Evolutionary conservation across 345 rosid genomes (phyloP), one percentile per base, ranked within the genome.

Genomic region (Gossypioides kirkii): DNA sequence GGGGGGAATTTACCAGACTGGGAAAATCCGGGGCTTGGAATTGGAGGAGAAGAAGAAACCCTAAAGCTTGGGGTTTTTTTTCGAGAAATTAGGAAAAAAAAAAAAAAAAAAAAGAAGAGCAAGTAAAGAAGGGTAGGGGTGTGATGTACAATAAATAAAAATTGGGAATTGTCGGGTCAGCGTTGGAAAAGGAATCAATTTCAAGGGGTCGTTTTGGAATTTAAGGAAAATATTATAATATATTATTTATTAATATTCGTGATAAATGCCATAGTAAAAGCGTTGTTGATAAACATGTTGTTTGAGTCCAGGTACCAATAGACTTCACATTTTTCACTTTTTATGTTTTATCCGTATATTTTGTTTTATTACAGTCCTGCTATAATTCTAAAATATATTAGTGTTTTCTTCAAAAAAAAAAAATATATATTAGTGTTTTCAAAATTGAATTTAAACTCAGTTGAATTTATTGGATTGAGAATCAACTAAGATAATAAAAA

Each of bases 11-110:
- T 46, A 72, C 75, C 75, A 23, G 75, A 45, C 3, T 7, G 43
- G 12, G 43, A 70, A 84, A 84, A 74, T 25, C 63, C 32, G 23
- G 76, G 82, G 70, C 70, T 76, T 66, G 41, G 56, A 63, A 54
- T 1, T 16, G 71, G 58, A 67, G 71, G 64, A 64, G 61, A 45
- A 63, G 58, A 28, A 69, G 73, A 78, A 82, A 80, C 84, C 87
- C 85, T 78, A 74, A 80, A 78, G 49, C 77, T 79, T 60, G 86
- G 83, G 83, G 82, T 61, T 42, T 71, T 10, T 20, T 53, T 71
- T 74, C 65, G 56, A 78, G 65, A 75, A 80, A 71, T 78, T 62
- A 65, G 79, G 45, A 52, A 71, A 80, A 32, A 32, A 32, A 32
- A 3, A 3, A 28, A 28, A 28, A 32, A 32, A 32, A 32, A 32